These are phyloP conservation scores for Blastomyces gilchristii DNA, from an alignment of 2,329 filamentous ascomycete genomes.

Conservation along the genomic window DNA sequence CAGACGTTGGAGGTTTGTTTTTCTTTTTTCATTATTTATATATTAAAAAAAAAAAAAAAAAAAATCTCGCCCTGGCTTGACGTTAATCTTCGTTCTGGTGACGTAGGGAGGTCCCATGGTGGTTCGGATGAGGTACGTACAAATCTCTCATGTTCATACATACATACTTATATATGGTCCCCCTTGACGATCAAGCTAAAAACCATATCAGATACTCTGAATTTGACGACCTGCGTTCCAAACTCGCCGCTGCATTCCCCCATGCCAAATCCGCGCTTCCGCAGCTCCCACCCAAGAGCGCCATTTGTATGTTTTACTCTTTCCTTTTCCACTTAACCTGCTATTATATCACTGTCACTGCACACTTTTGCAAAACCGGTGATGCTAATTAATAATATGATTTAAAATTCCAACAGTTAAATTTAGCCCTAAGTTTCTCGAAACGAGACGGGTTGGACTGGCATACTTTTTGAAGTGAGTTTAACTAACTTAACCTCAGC, in stretches of 20 bases:
- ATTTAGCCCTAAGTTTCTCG: slow-evolving; percentile 75
- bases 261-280: slow-evolving; percentile 77
- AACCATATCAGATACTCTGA: slow-evolving; percentile 62
- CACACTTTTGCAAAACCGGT: background rate
- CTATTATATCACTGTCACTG: background rate
- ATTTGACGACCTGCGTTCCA: slow-evolving; percentile 70
- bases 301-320: slow-evolving; percentile 55
- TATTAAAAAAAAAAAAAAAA: too few species aligned
- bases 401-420: slow-evolving; percentile 33
- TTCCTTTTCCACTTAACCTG: background rate
- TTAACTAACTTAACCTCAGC: background rate
- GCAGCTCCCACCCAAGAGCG: slow-evolving; percentile 79
- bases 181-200: too few species aligned
- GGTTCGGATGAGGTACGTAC: slow-evolving; percentile 47
- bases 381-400: background rate
- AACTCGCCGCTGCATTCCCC: slow-evolving; percentile 71
- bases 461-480: slow-evolving; percentile 89
- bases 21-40: background rate
- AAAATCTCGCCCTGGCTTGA: too few species aligned
- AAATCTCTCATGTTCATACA: background rate
- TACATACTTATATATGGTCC: too few species aligned
- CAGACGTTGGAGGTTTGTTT: slow-evolving; percentile 67
- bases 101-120: slow-evolving; percentile 46
- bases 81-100: background rate
- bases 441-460: slow-evolving; percentile 69